Conservation (phyloP, 164 flowering plant species). For the Santalum album region DNA sequence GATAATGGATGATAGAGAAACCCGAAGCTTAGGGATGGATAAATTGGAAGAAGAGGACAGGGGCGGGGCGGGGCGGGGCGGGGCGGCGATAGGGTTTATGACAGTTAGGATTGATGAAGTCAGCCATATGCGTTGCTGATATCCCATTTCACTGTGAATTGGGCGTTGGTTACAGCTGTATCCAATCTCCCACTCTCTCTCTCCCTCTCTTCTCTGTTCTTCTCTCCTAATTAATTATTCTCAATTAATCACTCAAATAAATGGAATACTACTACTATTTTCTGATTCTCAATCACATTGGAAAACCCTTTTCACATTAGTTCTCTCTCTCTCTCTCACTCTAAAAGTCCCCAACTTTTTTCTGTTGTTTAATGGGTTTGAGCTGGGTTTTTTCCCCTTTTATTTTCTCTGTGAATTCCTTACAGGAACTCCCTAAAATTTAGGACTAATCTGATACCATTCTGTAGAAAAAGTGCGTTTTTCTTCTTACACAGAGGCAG, state of each 20-base stretch:
- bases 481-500: background rate
- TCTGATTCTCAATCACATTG: background rate
- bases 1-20: too few relatives aligned
- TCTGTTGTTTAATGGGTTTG: background rate
- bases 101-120: background rate
- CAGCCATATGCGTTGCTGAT: background rate
- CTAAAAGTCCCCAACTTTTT: background rate
- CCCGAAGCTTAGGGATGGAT: too few relatives aligned
- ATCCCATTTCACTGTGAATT: background rate
- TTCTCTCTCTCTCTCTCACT: background rate
- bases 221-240: background rate
- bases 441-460: too few relatives aligned
- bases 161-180: constrained; percentile 26
- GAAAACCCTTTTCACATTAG: background rate
- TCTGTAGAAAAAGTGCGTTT: background rate
- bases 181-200: constrained; percentile 5
- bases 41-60: too few relatives aligned
- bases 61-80: too few relatives aligned
- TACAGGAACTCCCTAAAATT: too few relatives aligned
- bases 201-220: background rate
- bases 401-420: too few relatives aligned
- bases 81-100: background rate
- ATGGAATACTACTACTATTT: too few relatives aligned
- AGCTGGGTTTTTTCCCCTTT: background rate
- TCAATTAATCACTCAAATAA: background rate